Evolutionary conservation across 192 early-diverging fungal genomes (phyloP).

Genomic region (Coemansia sp.): DNA sequence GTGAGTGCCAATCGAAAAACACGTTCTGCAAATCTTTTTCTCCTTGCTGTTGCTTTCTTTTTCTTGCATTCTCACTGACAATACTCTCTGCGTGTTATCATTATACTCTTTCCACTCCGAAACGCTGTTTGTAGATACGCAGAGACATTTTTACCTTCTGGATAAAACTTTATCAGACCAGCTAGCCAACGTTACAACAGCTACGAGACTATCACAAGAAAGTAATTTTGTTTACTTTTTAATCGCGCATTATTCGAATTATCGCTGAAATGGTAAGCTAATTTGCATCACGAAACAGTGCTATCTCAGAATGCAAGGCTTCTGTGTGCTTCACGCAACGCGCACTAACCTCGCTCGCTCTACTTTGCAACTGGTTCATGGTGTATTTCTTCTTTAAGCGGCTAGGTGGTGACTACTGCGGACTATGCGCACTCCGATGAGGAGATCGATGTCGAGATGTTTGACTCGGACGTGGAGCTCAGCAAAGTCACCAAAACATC

Average conservation of each 20-base stretch:
- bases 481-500: conserved; percentile 18
- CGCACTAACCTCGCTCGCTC: not conserved
- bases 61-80: not conserved
- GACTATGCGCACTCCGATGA: conserved; percentile 49
- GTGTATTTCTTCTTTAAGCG: not conserved
- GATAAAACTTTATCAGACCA: not conserved
- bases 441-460: conserved; percentile 55
- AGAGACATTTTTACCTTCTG: too few species aligned
- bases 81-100: not conserved
- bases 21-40: not conserved
- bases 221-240: not conserved
- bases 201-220: not conserved
- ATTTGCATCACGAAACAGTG: not conserved
- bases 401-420: conserved; percentile 29
- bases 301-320: not conserved
- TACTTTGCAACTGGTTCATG: not conserved
- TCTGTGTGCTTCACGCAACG: not conserved
- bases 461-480: conserved; percentile 54
- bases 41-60: not conserved
- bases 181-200: not conserved
- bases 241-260: not conserved
- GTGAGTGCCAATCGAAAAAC: not conserved
- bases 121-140: not conserved
- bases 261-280: conserved; percentile 5
- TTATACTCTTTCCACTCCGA: not conserved